Percentiles rank a stretch among this genome's conserved stretches.
Evolutionary conservation across 192 early-diverging fungal species (phyloP).

Genomic region (Backusella liffmaniae): DNA sequence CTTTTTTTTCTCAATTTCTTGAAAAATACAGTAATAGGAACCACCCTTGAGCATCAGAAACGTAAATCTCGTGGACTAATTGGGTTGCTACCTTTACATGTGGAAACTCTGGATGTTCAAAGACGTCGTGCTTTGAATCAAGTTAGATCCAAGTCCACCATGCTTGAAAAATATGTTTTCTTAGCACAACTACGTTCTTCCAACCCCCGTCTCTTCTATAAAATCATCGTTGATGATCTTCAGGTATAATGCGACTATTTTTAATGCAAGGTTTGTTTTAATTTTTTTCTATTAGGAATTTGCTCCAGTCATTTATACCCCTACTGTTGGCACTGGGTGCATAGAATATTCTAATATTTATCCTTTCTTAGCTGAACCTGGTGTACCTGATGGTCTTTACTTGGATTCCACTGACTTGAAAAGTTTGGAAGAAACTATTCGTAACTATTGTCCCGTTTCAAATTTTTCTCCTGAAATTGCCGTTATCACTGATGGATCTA

Average conservation of each 20-base stretch:
- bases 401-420: slow-evolving; percentile 73
- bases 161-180: slow-evolving; percentile 88
- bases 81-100: slow-evolving; percentile 72
- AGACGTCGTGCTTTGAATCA: slow-evolving; percentile 71
- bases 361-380: slow-evolving; percentile 76
- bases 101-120: slow-evolving; percentile 76
- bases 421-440: slow-evolving; percentile 73
- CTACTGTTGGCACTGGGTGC: slow-evolving; percentile 83
- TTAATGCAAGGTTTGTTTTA: not conserved
- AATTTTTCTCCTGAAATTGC: slow-evolving; percentile 73
- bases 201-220: slow-evolving; percentile 83
- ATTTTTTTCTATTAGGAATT: slow-evolving; percentile 53
- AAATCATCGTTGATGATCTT: slow-evolving; percentile 69
- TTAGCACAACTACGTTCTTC: slow-evolving; percentile 80
- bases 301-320: slow-evolving; percentile 81
- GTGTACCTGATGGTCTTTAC: slow-evolving; percentile 80
- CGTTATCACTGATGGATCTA: slow-evolving; percentile 94
- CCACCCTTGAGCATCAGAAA: slow-evolving; percentile 43
- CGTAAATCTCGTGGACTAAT: slow-evolving; percentile 62
- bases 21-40: slow-evolving; percentile 64
- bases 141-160: slow-evolving; percentile 62
- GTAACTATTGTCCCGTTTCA: slow-evolving; percentile 55
- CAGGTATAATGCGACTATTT: slow-evolving; percentile 46
- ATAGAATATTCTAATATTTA: slow-evolving; percentile 87
- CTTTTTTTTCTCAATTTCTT: too few species aligned